Percentiles rank a stretch among this genome's conserved stretches.
phyloP scores from a whole-genome alignment of 495 filamentous ascomycete genomes.

The Talaromyces stipitatus region DNA sequence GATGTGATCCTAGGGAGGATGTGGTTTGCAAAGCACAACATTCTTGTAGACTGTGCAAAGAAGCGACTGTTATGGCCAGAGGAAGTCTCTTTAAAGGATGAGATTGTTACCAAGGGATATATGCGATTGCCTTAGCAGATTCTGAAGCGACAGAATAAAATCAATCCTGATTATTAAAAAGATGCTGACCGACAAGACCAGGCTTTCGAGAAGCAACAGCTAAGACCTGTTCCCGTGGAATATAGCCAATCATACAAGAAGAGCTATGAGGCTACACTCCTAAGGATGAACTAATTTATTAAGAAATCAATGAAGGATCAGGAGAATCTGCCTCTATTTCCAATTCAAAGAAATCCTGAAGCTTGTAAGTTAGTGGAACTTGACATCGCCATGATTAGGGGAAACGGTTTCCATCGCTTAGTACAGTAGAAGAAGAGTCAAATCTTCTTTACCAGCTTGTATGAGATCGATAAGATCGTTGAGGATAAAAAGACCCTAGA shows the following conservation, averaged over 20 bases:
- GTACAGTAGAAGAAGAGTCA: not conserved
- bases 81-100: not conserved
- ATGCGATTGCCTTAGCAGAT: not conserved
- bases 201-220: no score
- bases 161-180: not conserved
- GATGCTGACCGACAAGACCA: not conserved
- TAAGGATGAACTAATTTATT: no score
- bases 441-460: not conserved
- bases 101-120: not conserved
- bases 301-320: no score
- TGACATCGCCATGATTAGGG: not conserved
- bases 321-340: no score
- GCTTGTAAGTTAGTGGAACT: not conserved
- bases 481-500: not conserved
- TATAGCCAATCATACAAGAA: no score
- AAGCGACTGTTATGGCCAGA: not conserved
- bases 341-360: no score
- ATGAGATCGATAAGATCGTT: not conserved
- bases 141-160: not conserved
- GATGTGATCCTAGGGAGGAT: slow-evolving; percentile 5
- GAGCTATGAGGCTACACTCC: no score
- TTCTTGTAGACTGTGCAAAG: not conserved
- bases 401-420: not conserved
- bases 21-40: not conserved
- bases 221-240: no score